A percentile compares a stretch with the other conserved stretches of the same genome.
These are phyloP conservation scores for Albophoma yamanashiensis DNA, from an alignment of 2,329 filamentous ascomycete species.

Conservation along the genomic window DNA sequence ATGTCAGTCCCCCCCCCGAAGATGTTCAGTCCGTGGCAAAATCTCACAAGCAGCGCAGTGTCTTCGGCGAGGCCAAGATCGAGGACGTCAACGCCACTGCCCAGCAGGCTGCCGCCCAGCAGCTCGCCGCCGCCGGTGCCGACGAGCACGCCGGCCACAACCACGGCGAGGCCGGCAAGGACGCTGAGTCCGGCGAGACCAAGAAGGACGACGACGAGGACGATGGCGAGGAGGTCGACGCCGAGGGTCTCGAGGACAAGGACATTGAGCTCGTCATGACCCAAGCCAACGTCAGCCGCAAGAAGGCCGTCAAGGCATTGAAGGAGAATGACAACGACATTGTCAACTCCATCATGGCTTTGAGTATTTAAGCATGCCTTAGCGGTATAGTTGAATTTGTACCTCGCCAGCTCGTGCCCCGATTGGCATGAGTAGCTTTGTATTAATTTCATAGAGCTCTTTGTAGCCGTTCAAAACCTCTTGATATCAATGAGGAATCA, in stretches of 20 bases:
- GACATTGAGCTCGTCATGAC: conserved; percentile 99
- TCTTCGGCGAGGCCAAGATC: conserved; percentile 99
- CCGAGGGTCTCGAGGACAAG: conserved; percentile 91
- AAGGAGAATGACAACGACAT: conserved; percentile 99
- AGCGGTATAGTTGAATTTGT: conserved; percentile 8
- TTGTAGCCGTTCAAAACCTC: neutral
- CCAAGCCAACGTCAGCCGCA: conserved; percentile 90
- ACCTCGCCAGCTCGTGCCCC: conserved; percentile 14
- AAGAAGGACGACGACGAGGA: conserved; percentile 82
- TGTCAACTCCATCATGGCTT: conserved; percentile 99
- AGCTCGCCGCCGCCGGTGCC: conserved; percentile 66
- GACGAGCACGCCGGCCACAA: conserved; percentile 62
- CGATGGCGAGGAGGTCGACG: conserved; percentile 91
- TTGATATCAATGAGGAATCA: neutral
- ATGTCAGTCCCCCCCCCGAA: conserved; percentile 58
- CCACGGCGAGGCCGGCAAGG: conserved; percentile 58
- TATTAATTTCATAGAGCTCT: conserved; percentile 15
- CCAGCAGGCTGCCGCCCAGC: conserved; percentile 79
- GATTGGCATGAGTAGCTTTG: conserved; percentile 16
- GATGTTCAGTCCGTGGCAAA: neutral
- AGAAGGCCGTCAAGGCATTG: conserved; percentile 97
- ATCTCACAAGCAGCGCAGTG: conserved; percentile 41
- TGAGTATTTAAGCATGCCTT: conserved; percentile 56
- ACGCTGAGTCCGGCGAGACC: conserved; percentile 49
- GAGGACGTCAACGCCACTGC: conserved; percentile 98